These are phyloP conservation scores for Leptographium lundbergii DNA, from an alignment of 2,329 filamentous ascomycete species.

Conservation along the genomic window DNA sequence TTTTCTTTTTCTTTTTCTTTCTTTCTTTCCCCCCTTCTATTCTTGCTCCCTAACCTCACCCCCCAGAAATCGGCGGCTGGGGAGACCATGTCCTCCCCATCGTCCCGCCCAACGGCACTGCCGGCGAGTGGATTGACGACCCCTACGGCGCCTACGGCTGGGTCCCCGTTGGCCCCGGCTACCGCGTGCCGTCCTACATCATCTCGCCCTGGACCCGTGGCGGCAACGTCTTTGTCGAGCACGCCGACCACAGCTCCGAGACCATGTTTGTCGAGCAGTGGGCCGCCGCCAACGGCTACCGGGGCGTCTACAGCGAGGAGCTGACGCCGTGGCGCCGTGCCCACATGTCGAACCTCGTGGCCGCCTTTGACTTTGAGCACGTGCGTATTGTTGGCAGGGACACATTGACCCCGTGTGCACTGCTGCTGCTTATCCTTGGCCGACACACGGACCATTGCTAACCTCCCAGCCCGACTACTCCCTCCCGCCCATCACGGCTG, in stretches of 20 bases:
- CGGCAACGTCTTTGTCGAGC: slow-evolving; percentile 33
- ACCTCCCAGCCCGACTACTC: slow-evolving; percentile 28
- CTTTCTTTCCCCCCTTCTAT: background rate
- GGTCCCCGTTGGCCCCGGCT: slow-evolving; percentile 10
- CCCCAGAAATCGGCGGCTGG: slow-evolving; percentile 1
- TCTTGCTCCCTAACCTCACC: background rate
- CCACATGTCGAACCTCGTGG: slow-evolving; percentile 15
- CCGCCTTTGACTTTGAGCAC: slow-evolving; percentile 25
- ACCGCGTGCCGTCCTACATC: slow-evolving; percentile 35
- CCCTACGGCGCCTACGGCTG: slow-evolving; percentile 16
- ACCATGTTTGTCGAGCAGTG: slow-evolving; percentile 36
- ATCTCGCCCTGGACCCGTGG: slow-evolving; percentile 37
- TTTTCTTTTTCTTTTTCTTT: background rate
- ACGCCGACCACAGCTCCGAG: slow-evolving; percentile 35
- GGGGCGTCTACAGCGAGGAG: slow-evolving; percentile 20
- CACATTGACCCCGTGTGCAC: too few relatives aligned
- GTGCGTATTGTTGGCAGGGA: background rate
- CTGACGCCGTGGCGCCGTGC: slow-evolving; percentile 19
- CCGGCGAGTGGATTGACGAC: slow-evolving; percentile 33
- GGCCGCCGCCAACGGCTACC: slow-evolving; percentile 32
- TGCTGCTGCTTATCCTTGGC: too few relatives aligned
- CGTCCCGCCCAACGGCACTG: slow-evolving; percentile 27
- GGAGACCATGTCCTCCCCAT: slow-evolving; percentile 32
- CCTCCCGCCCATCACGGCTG: slow-evolving; percentile 23
- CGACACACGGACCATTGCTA: background rate